Conservation (phyloP, 2,329 filamentous ascomycete genomes). For the Aspergillus latus region DNA sequence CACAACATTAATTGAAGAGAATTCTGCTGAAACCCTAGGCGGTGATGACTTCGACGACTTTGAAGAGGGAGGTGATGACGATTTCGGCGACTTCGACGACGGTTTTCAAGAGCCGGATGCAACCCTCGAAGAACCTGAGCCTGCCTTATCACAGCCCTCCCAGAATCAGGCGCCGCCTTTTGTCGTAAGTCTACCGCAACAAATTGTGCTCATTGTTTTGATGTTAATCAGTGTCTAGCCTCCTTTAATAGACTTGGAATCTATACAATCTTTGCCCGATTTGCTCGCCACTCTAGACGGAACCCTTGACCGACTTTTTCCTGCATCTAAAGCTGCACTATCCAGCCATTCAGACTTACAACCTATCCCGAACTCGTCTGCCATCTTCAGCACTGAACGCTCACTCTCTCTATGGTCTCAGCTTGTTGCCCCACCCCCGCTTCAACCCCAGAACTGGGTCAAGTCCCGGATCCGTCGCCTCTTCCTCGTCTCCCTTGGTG, state of each 20-base stretch:
- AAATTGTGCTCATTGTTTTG: not conserved
- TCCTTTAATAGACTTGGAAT: slow-evolving; percentile 54
- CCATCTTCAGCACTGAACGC: slow-evolving; percentile 79
- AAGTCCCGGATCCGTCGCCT: slow-evolving; percentile 90
- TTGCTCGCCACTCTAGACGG: slow-evolving; percentile 40
- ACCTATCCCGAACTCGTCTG: slow-evolving; percentile 43
- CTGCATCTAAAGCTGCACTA: slow-evolving; percentile 37
- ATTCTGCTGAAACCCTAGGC: slow-evolving; percentile 62
- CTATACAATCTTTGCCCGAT: slow-evolving; percentile 48
- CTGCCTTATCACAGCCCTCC: slow-evolving; percentile 22
- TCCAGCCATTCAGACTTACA: slow-evolving; percentile 38
- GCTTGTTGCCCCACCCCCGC: slow-evolving; percentile 86
- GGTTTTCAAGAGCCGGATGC: slow-evolving; percentile 58
- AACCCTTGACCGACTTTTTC: slow-evolving; percentile 48
- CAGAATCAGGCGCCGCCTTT: slow-evolving; percentile 36
- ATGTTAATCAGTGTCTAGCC: slow-evolving; percentile 28
- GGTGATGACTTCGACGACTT: slow-evolving; percentile 60
- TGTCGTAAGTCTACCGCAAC: slow-evolving; percentile 45
- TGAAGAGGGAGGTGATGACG: slow-evolving; percentile 53
- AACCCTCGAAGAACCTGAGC: slow-evolving; percentile 28
- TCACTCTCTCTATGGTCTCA: slow-evolving; percentile 95
- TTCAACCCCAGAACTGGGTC: slow-evolving; percentile 97
- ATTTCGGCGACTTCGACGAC: slow-evolving; percentile 66
- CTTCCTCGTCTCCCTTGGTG: slow-evolving; percentile 92
- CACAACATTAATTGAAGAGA: slow-evolving; percentile 38